phyloP scores from a whole-genome alignment of 306 rosid genomes.

The Pterocarpus santalinus region DNA sequence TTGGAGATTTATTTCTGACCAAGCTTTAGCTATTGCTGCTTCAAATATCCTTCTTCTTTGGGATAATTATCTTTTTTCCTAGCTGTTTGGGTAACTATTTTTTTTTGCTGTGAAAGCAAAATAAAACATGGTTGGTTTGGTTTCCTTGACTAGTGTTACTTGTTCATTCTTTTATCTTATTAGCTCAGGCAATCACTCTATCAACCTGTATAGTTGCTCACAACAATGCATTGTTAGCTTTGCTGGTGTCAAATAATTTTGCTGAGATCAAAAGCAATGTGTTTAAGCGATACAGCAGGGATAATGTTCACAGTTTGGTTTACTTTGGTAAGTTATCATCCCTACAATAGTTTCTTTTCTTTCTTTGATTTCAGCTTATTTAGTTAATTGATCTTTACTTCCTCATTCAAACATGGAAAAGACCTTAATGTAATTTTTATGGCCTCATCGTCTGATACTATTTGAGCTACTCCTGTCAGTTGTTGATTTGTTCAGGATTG shows the following conservation, averaged over 20 bases:
- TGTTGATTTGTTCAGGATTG: conserved; percentile 27
- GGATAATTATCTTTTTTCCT: conserved; percentile 1
- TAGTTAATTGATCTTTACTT: neutral
- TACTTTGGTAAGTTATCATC: conserved; percentile 82
- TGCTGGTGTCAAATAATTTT: conserved; percentile 96
- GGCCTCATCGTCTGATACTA: conserved; percentile 3
- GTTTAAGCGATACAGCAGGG: conserved; percentile 89
- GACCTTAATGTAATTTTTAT: neutral
- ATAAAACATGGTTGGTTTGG: conserved; percentile 37
- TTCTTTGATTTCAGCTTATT: conserved; percentile 28
- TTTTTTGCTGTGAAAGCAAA: conserved; percentile 22
- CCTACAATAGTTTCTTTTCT: conserved; percentile 16
- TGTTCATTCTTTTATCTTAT: conserved; percentile 88
- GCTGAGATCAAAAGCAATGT: conserved; percentile 97
- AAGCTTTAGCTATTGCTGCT: conserved; percentile 82
- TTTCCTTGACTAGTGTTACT: conserved; percentile 87
- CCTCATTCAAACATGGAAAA: conserved; percentile 36
- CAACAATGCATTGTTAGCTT: conserved; percentile 91
- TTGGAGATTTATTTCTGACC: conserved; percentile 86
- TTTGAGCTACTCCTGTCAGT: conserved; percentile 31
- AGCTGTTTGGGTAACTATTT: conserved; percentile 38
- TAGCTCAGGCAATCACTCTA: conserved; percentile 99
- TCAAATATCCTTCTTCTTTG: conserved; percentile 85
- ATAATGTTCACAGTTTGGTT: conserved; percentile 91
- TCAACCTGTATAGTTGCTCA: conserved; percentile 98